phyloP scores from a whole-genome alignment of 345 rosid species.

The Chamaenerion angustifolium region DNA sequence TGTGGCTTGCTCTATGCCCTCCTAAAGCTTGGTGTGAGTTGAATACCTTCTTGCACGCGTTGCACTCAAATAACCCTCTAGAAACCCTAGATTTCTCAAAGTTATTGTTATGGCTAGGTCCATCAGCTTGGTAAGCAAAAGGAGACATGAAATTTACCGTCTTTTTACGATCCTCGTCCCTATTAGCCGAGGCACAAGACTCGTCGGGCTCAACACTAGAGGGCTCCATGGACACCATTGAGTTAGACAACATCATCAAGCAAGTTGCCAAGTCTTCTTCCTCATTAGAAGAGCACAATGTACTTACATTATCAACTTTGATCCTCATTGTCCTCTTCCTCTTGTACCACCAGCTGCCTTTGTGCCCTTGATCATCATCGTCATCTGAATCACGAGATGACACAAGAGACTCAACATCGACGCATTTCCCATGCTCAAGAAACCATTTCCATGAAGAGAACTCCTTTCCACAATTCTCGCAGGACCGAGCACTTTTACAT shows the following conservation, averaged over 20 bases:
- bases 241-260: slow-evolving; percentile 77
- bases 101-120: not conserved
- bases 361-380: slow-evolving; percentile 7
- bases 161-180: slow-evolving; percentile 40
- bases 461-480: slow-evolving; percentile 72
- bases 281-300: slow-evolving; percentile 45
- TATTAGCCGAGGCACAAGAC: slow-evolving; percentile 58
- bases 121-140: slow-evolving; percentile 11
- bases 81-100: slow-evolving; percentile 28
- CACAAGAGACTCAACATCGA: slow-evolving; percentile 1
- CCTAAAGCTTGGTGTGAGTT: slow-evolving; percentile 98
- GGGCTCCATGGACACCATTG: slow-evolving; percentile 26
- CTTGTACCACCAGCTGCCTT: slow-evolving; percentile 41
- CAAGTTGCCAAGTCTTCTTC: slow-evolving; percentile 95
- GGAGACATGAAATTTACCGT: slow-evolving; percentile 27
- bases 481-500: slow-evolving; percentile 41
- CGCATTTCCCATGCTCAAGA: slow-evolving; percentile 68
- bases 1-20: slow-evolving; percentile 98
- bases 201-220: slow-evolving; percentile 37
- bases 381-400: slow-evolving; percentile 3
- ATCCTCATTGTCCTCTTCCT: slow-evolving; percentile 50
- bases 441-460: slow-evolving; percentile 74
- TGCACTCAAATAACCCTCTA: slow-evolving; percentile 66
- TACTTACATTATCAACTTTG: slow-evolving; percentile 21
- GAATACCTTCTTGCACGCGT: slow-evolving; percentile 95